Evolutionary conservation across 371 early-diverging fungal species (phyloP), one percentile per base, ranked within the genome.

Genomic region (Mucor racemosus): DNA sequence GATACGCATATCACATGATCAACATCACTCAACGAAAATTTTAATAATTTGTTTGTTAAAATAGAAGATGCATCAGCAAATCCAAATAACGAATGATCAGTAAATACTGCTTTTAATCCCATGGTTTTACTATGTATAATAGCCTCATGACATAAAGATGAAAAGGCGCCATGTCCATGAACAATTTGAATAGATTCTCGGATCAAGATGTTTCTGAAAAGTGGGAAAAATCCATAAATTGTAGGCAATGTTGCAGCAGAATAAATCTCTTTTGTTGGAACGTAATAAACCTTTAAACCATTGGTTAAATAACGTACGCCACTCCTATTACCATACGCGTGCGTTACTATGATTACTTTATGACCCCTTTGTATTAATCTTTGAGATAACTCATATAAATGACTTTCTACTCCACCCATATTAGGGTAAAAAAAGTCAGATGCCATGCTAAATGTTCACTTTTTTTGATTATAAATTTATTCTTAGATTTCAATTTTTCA

Each of bases 401-500:
- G 99, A 42, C 93, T 94, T 77, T 99, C 99, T 4, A 99, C 97
- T 7, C 99, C 99, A 56, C 99, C 99, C 71, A 94, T 90, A 66
- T 94, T 95, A 38, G 99, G 99, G 78, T 94, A 97, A 80, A 99
- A 99, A 78, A 98, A 99, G 85, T 99, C 99, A 26, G 94, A 95
- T 10, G 95, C 96, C 88, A 96, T 86, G 68, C 93, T 91, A 75
- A 15, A 56, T 26, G 46, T 46, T 46, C 19, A 17, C 53, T 53
- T 53, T 53, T 53, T 26, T 53, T 53, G 10, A 53, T 53, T 53
- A 53, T 13, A 46, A 19, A 46, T 46, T 46, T 53, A 31, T 21
- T 53, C 4, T 53, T 31, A 7, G 19, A 31, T 46, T 7, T 10
- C 4, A 46, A 10, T 46, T 46, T 46, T 10, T n/a, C 46, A 46